Evolutionary conservation across 306 rosid species (phyloP).

Genomic region (Parietaria judaica): DNA sequence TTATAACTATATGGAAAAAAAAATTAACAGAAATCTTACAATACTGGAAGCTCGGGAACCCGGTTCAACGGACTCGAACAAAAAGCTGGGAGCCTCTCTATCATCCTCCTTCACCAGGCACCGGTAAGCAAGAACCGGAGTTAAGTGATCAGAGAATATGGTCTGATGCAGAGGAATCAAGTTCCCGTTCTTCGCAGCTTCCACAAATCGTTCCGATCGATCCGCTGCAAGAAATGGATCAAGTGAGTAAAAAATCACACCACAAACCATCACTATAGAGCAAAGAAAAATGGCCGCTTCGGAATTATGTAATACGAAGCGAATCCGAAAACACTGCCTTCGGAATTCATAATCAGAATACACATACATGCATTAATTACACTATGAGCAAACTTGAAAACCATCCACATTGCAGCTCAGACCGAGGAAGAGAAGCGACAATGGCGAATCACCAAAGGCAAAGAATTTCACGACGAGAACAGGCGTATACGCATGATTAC

Average conservation of each 20-base stretch:
- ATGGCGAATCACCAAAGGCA: not conserved
- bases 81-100: conserved; percentile 93
- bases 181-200: conserved; percentile 80
- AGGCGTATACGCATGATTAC: conserved; percentile 19
- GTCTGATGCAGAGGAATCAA: conserved; percentile 64
- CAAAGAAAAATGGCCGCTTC: not conserved
- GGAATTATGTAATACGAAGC: not conserved
- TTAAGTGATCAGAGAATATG: conserved; percentile 86
- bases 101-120: conserved; percentile 95
- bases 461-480: not conserved
- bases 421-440: conserved; percentile 12
- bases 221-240: conserved; percentile 38
- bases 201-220: conserved; percentile 49
- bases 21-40: conserved; percentile 31
- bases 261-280: no score
- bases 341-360: not conserved
- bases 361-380: not conserved
- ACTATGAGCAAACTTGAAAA: not conserved
- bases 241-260: conserved; percentile 3
- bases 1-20: not conserved
- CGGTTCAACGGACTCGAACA: conserved; percentile 83
- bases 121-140: conserved; percentile 93
- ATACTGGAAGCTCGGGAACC: conserved; percentile 54
- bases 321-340: not conserved
- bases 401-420: not conserved